A percentile compares a stretch with the other conserved stretches of the same genome.
Conservation (phyloP, 257 asterid species). For the Nicotiana tabacum region DNA sequence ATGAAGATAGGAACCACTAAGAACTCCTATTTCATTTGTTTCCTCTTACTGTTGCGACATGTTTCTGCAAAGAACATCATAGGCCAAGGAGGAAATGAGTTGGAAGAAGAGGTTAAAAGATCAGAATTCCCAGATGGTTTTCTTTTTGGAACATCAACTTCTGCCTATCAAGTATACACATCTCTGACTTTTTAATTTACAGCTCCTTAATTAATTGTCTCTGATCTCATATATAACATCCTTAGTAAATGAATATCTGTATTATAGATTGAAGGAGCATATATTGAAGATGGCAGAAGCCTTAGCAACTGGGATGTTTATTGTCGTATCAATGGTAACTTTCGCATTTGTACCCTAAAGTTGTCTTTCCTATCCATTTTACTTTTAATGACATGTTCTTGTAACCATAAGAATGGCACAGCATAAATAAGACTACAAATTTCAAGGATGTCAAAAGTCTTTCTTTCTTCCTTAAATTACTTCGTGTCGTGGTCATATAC, state of each 20-base stretch:
- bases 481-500: too few relatives aligned
- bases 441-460: too few relatives aligned
- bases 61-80: not conserved
- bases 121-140: constrained; percentile 10
- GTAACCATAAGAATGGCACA: too few relatives aligned
- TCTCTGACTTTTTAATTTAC: not conserved
- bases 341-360: not conserved
- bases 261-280: constrained; percentile 29
- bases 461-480: not conserved
- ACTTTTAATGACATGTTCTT: too few relatives aligned
- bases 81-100: not conserved
- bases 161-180: constrained; percentile 9
- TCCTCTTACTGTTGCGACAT: not conserved
- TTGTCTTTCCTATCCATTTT: too few relatives aligned
- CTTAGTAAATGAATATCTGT: not conserved
- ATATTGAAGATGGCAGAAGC: constrained; percentile 24
- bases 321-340: constrained; percentile 13
- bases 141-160: constrained; percentile 15
- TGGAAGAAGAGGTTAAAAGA: not conserved
- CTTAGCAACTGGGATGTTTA: constrained; percentile 26
- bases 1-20: not conserved
- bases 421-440: too few relatives aligned
- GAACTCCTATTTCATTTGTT: not conserved
- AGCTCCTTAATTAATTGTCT: not conserved
- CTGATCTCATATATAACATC: not conserved